Base-by-base conservation (phyloP, 2,329 filamentous ascomycete genomes). In the Paraphoma chrysanthemicola region DNA sequence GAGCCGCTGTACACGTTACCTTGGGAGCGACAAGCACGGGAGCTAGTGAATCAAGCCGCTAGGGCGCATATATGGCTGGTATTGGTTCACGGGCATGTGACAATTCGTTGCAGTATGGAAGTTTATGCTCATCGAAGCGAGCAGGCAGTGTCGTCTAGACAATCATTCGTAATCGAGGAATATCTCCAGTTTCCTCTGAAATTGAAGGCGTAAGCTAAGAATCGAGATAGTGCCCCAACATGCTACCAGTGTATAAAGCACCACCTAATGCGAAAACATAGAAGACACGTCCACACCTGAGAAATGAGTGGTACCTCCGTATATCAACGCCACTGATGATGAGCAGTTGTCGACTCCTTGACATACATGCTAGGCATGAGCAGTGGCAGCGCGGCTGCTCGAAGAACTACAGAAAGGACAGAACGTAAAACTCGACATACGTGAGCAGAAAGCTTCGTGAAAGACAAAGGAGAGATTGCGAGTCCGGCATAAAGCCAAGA, bases 241-340 rank as follows among this genome's bases (percentile, higher is more conserved):
- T 47, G 48, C 51, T 50, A 43, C 31, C 62, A 45, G 49, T 57
- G 62, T 54, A 56, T 55, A 52, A 48, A 50, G 36, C 38, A 58
- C 56, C 56, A 52, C 57, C 52, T 52, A 33, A 62, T 60, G 51
- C 62, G 50, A 52, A 61, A 53, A 59, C n/a, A 57, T 41, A 44
- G 54, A 44, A 51, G 41, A 51, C 43, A 57, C 57, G 51, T 36
- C 50, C 51, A 53, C 31, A 38, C 49, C 28, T 17, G 10, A 39
- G 23, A 28, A 71, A 63, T 57, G 63, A 68, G 63, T 58, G 67
- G 60, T 53, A 58, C 61, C 56, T 58, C 61, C 63, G 51, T 59
- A 48, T 16, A 61, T 51, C 23, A 64, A 68, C 67, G 66, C 67
- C 64, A 42, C 43, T 46, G 47, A 44, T 57, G 54, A 58, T 49